These are phyloP conservation scores for Taiozyma sp. DNA, from an alignment of 1,139 yeast species.

Conservation along the genomic window DNA sequence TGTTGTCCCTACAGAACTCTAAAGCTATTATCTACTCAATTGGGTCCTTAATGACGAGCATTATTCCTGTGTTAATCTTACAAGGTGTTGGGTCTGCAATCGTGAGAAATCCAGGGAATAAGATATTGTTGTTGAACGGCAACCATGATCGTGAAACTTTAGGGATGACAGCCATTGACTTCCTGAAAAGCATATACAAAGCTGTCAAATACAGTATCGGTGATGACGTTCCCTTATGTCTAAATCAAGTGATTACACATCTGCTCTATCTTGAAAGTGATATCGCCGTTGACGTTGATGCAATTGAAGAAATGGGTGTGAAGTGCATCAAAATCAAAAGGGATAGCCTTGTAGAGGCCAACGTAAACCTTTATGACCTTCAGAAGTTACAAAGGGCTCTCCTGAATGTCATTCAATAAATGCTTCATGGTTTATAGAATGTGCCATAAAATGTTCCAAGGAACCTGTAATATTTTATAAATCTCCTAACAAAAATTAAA, in stretches of 20 bases:
- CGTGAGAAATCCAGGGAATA: slow-evolving; percentile 28
- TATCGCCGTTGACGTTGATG: slow-evolving; percentile 40
- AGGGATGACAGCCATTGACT: slow-evolving; percentile 58
- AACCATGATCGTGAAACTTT: slow-evolving; percentile 71
- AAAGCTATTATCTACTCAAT: slow-evolving; percentile 70
- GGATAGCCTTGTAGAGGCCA: slow-evolving; percentile 8
- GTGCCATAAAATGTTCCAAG: neutral
- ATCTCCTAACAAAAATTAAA: too few species aligned
- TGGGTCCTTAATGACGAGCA: slow-evolving; percentile 86
- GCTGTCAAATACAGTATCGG: slow-evolving; percentile 31
- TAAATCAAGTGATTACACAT: slow-evolving; percentile 51
- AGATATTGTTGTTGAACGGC: slow-evolving; percentile 66
- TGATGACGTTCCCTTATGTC: slow-evolving; percentile 18
- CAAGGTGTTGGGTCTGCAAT: slow-evolving; percentile 69
- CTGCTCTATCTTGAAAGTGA: slow-evolving; percentile 47
- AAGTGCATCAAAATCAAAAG: slow-evolving; percentile 40
- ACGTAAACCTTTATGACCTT: slow-evolving; percentile 30
- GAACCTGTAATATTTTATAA: neutral
- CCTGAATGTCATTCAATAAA: slow-evolving; percentile 9
- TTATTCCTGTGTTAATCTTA: slow-evolving; percentile 69
- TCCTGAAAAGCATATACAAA: slow-evolving; percentile 48
- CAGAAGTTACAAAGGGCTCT: slow-evolving; percentile 34
- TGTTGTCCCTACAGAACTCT: slow-evolving; percentile 45
- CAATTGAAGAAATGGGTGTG: slow-evolving; percentile 38
- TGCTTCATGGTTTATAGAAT: neutral